Conservation (phyloP, 805 yeast genomes). For the Hanseniaspora occidentalis region DNA sequence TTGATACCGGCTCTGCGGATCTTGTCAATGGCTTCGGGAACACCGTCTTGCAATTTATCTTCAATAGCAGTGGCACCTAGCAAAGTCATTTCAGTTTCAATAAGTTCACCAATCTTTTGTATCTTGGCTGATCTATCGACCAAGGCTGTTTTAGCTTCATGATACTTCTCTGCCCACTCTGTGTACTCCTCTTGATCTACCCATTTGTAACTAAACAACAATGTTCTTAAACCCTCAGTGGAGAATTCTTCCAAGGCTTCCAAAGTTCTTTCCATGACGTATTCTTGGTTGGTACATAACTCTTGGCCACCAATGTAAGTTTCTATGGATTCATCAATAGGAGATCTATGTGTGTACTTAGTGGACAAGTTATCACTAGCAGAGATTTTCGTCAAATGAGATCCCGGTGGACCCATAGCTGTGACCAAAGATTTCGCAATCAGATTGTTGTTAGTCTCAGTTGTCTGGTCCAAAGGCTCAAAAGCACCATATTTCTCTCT, state of each 20-base stretch:
- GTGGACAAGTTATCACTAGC: conserved; percentile 2
- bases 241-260: conserved; percentile 91
- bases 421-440: not conserved
- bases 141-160: conserved; percentile 66
- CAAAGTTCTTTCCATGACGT: conserved; percentile 68
- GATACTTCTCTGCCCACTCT: conserved; percentile 55
- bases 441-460: not conserved
- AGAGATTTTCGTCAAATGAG: not conserved
- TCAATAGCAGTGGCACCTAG: conserved; percentile 95
- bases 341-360: conserved; percentile 1
- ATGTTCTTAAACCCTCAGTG: conserved; percentile 86
- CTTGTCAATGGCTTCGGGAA: conserved; percentile 86
- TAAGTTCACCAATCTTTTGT: conserved; percentile 55
- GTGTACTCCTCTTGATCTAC: conserved; percentile 45
- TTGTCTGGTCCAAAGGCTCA: not conserved
- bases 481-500: conserved; percentile 36
- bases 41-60: conserved; percentile 95
- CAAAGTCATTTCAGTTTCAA: conserved; percentile 59
- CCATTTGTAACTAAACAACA: conserved; percentile 73
- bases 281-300: conserved; percentile 58
- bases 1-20: conserved; percentile 86
- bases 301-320: conserved; percentile 40
- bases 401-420: not conserved
- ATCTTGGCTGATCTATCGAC: conserved; percentile 52
- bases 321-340: conserved; percentile 10